Conservation (phyloP, 2,329 filamentous ascomycete species). For the Paecilomyces formosus region DNA sequence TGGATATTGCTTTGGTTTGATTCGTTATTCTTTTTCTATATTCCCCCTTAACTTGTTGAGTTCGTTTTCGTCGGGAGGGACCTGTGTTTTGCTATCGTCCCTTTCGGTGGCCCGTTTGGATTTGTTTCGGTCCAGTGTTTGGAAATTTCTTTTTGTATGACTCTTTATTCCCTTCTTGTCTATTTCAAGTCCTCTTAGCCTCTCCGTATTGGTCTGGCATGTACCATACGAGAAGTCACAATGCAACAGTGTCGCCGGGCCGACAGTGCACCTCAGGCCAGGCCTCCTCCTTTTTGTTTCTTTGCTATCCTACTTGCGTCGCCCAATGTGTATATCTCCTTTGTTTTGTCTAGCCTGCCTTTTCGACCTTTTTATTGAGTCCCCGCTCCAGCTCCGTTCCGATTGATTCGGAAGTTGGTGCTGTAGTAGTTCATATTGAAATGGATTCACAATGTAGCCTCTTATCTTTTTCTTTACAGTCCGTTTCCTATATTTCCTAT, state of each 20-base stretch:
- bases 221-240: not conserved
- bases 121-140: slow-evolving; percentile 4
- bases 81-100: not conserved
- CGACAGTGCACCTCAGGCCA: not conserved
- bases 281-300: not conserved
- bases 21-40: slow-evolving; percentile 8
- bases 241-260: not conserved
- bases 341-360: not conserved
- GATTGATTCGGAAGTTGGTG: not conserved
- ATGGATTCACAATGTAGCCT: not conserved
- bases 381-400: not conserved
- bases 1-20: slow-evolving; percentile 1
- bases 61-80: slow-evolving; percentile 1
- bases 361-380: not conserved
- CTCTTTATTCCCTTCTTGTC: not conserved
- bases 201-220: not conserved
- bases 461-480: not conserved
- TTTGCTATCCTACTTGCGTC: not conserved
- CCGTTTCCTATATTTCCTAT: not conserved
- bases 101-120: slow-evolving; percentile 3
- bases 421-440: not conserved
- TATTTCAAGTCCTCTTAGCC: not conserved
- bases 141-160: slow-evolving; percentile 5
- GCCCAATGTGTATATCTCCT: not conserved
- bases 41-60: slow-evolving; percentile 6